A percentile compares a stretch with the other conserved stretches of the same genome.
Evolutionary conservation across 2,329 filamentous ascomycete genomes (phyloP).

Genomic region (Neurospora crassa): DNA sequence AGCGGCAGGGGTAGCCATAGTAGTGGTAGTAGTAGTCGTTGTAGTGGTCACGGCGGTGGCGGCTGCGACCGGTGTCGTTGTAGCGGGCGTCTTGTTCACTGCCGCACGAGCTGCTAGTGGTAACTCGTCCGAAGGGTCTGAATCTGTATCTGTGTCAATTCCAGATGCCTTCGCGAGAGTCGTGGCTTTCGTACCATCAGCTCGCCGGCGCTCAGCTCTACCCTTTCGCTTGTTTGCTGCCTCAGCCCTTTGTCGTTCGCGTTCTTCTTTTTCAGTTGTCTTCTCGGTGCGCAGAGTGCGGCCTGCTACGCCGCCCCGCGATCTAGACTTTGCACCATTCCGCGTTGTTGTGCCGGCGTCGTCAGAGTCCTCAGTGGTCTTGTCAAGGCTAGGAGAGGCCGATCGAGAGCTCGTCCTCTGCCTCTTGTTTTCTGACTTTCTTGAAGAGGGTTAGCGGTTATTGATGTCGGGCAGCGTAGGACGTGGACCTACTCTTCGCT

Average conservation of each 20-base stretch:
- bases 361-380: slow-evolving; percentile 57
- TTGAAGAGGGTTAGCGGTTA: slow-evolving; percentile 29
- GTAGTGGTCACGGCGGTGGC: slow-evolving; percentile 6
- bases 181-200: slow-evolving; percentile 53
- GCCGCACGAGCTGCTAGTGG: slow-evolving; percentile 37
- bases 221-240: slow-evolving; percentile 73
- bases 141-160: slow-evolving; percentile 45
- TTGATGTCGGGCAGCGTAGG: slow-evolving; percentile 5
- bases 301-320: slow-evolving; percentile 40
- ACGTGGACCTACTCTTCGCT: slow-evolving; percentile 74
- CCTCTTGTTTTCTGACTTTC: slow-evolving; percentile 67
- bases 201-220: slow-evolving; percentile 68
- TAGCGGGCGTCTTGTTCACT: slow-evolving; percentile 21
- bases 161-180: slow-evolving; percentile 21
- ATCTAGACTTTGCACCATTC: slow-evolving; percentile 46
- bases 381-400: slow-evolving; percentile 46
- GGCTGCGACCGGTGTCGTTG: slow-evolving; percentile 19
- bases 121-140: slow-evolving; percentile 61
- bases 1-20: slow-evolving; percentile 7
- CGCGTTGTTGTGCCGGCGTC: slow-evolving; percentile 48
- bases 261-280: slow-evolving; percentile 57
- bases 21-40: slow-evolving; percentile 10
- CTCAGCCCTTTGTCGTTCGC: slow-evolving; percentile 64
- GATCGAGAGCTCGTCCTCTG: slow-evolving; percentile 76
- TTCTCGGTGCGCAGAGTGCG: slow-evolving; percentile 50